Evolutionary conservation across 495 filamentous ascomycete species (phyloP).

Genomic region (Cercophora sp.): DNA sequence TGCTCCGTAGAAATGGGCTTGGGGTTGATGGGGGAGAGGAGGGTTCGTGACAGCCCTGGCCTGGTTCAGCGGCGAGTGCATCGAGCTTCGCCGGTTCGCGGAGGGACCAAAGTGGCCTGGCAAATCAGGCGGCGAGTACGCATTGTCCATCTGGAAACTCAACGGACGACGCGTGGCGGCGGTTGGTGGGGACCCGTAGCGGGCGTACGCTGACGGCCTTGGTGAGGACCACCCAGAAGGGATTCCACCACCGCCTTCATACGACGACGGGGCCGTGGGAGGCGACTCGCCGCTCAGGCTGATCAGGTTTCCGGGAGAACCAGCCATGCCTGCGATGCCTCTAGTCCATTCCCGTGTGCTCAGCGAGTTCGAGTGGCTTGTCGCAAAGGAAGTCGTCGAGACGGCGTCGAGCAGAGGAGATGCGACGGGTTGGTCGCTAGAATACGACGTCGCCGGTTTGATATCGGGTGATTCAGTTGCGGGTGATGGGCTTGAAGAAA

Average conservation of each 20-base stretch:
- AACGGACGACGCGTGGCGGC: slow-evolving; percentile 39
- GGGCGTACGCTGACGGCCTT: slow-evolving; percentile 35
- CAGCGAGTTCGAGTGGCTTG: slow-evolving; percentile 44
- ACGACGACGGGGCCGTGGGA: slow-evolving; percentile 50
- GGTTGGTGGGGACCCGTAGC: slow-evolving; percentile 47
- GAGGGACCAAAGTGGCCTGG: slow-evolving; percentile 40
- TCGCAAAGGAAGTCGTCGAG: slow-evolving; percentile 42
- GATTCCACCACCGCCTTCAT: slow-evolving; percentile 45
- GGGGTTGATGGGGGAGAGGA: slow-evolving; percentile 77
- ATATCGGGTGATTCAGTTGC: slow-evolving; percentile 39
- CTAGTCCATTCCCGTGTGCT: slow-evolving; percentile 53
- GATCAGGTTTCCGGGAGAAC: slow-evolving; percentile 53
- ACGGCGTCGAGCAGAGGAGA: slow-evolving; percentile 44
- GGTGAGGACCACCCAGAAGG: slow-evolving; percentile 42
- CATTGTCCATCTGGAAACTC: slow-evolving; percentile 49
- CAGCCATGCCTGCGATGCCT: slow-evolving; percentile 44
- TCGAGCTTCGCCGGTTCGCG: slow-evolving; percentile 49
- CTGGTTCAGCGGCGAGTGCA: slow-evolving; percentile 54
- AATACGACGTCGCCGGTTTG: slow-evolving; percentile 33
- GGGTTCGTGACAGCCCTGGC: slow-evolving; percentile 48
- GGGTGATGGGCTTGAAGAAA: slow-evolving; percentile 38
- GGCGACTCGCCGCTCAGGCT: slow-evolving; percentile 52
- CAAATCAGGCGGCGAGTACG: slow-evolving; percentile 40
- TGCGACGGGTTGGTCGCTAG: slow-evolving; percentile 33
- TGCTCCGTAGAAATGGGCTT: slow-evolving; percentile 65